A percentile compares a stretch with the other conserved stretches of the same genome.
phyloP scores from a whole-genome alignment of 768 basidiomycete genomes.

The Macrolepiota fuliginosa region DNA sequence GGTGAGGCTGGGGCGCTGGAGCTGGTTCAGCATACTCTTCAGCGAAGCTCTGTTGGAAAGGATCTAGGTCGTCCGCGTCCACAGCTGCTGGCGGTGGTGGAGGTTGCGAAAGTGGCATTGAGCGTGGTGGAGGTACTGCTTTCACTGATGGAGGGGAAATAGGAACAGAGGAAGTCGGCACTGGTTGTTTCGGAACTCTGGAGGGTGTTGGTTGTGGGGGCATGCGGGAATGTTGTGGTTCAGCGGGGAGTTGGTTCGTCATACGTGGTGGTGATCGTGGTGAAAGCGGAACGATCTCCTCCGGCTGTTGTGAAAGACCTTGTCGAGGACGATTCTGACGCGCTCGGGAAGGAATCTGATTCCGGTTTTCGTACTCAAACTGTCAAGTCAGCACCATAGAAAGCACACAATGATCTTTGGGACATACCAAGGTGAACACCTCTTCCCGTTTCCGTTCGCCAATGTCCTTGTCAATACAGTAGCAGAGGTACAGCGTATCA shows the following conservation, averaged over 20 bases:
- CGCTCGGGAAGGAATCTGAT: background rate
- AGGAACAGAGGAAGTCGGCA: background rate
- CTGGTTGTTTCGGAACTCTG: conserved; percentile 2
- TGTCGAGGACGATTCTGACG: conserved; percentile 10
- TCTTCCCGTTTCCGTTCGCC: conserved; percentile 39
- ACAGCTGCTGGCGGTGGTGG: conserved; percentile 15
- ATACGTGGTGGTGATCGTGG: conserved; percentile 13
- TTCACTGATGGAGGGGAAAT: background rate
- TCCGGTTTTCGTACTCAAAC: conserved; percentile 31
- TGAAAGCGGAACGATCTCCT: conserved; percentile 14
- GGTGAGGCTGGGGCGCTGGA: background rate
- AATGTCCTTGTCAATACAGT: conserved; percentile 46
- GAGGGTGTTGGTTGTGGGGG: background rate
- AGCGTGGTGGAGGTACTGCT: background rate
- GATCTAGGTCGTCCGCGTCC: conserved; percentile 38
- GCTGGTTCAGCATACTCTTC: background rate
- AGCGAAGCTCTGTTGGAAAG: conserved; percentile 36
- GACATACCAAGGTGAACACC: conserved; percentile 37
- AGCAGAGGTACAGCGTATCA: conserved; percentile 46
- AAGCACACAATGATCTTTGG: background rate
- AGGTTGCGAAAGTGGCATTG: conserved; percentile 2
- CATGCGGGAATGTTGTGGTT: conserved; percentile 8
- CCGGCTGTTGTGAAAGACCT: conserved; percentile 12
- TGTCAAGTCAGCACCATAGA: conserved; percentile 14
- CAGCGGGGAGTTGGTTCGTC: conserved; percentile 13